These are phyloP conservation scores for Rhodosporidiobolus odoratus DNA, from an alignment of 768 basidiomycete genomes.

Conservation along the genomic window DNA sequence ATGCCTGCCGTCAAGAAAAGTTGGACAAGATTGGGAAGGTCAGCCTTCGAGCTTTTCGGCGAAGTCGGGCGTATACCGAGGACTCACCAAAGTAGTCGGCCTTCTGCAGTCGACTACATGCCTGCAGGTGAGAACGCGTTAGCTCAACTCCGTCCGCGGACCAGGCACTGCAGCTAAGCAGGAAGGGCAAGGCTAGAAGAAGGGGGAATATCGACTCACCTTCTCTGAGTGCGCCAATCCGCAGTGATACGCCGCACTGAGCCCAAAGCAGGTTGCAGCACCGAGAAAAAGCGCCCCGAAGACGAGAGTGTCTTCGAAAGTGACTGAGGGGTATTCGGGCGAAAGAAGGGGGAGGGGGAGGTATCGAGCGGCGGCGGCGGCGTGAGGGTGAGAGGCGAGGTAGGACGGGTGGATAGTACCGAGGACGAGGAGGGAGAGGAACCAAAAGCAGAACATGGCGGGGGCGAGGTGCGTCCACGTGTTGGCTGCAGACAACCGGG, in stretches of 20 bases:
- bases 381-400: too few species aligned
- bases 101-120: background rate
- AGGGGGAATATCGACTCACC: too few species aligned
- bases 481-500: too few species aligned
- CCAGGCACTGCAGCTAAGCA: background rate
- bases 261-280: background rate
- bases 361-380: too few species aligned
- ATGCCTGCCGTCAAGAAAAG: background rate
- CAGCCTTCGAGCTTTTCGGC: background rate
- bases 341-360: too few species aligned
- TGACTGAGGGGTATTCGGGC: too few species aligned
- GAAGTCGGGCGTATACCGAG: background rate
- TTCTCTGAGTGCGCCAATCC: background rate
- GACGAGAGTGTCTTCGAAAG: background rate
- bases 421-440: too few species aligned
- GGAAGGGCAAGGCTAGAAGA: too few species aligned
- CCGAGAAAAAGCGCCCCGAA: background rate
- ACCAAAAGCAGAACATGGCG: too few species aligned
- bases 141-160: background rate
- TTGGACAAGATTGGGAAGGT: too few species aligned
- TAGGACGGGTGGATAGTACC: too few species aligned
- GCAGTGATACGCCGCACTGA: background rate
- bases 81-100: background rate
- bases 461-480: too few species aligned
- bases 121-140: background rate